A percentile compares a stretch with the other conserved stretches of the same genome.
Conservation (phyloP, 1,139 yeast genomes). For the Diutina neorugosa region DNA sequence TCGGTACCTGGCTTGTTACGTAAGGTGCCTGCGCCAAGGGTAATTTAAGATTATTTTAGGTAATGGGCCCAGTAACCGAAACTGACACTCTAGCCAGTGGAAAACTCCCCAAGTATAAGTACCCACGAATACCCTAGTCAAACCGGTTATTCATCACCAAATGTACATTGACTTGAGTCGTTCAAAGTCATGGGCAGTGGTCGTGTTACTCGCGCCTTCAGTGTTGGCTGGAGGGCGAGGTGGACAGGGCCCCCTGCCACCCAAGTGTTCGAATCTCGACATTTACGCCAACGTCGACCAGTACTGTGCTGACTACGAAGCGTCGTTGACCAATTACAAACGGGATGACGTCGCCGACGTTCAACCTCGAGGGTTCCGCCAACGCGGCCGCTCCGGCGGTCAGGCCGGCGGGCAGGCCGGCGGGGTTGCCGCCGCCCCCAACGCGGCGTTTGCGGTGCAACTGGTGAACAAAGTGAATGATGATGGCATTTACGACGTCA, state of each 20-base stretch:
- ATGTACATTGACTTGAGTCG: no score
- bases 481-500: background rate
- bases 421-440: background rate
- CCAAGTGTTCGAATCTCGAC: background rate
- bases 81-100: no score
- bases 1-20: no score
- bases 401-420: no score
- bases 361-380: background rate
- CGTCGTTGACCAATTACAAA: background rate
- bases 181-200: background rate
- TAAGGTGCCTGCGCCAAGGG: no score
- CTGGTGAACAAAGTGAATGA: background rate
- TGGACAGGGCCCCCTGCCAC: background rate
- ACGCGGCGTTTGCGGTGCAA: background rate
- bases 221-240: background rate
- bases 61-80: no score
- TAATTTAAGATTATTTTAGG: no score
- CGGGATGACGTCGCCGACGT: background rate
- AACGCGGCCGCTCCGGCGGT: no score
- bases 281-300: background rate
- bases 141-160: no score
- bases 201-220: background rate
- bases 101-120: no score
- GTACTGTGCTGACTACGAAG: background rate
- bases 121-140: no score